Evolutionary conservation across 495 filamentous ascomycete genomes (phyloP).

Genomic region (Aspergillus saccharolyticus): DNA sequence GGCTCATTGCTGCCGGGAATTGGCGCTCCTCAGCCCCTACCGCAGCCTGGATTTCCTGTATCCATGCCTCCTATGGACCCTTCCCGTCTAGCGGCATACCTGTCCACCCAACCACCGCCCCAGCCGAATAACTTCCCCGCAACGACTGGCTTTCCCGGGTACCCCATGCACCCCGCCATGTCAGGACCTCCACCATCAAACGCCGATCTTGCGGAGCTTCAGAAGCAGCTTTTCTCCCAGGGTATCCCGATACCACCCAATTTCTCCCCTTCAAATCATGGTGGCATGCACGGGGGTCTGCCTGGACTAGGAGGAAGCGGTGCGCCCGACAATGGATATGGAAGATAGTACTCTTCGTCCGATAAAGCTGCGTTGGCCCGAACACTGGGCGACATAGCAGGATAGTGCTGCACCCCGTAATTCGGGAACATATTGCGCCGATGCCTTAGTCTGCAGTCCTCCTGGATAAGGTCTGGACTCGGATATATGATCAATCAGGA

Average conservation of each 20-base stretch:
- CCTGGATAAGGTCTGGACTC: not conserved
- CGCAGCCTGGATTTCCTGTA: constrained; percentile 43
- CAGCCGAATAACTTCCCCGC: constrained; percentile 24
- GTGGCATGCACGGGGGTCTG: constrained; percentile 32
- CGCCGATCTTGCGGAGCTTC: constrained; percentile 66
- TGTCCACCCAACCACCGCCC: constrained; percentile 41
- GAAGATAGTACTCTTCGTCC: constrained; percentile 21
- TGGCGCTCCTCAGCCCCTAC: constrained; percentile 44
- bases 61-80: constrained; percentile 52
- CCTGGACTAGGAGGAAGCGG: constrained; percentile 42
- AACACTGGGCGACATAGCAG: not conserved
- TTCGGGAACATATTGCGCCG: not conserved
- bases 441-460: not conserved
- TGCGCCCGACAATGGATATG: constrained; percentile 31
- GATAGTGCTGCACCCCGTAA: not conserved
- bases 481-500: not conserved
- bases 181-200: constrained; percentile 48
- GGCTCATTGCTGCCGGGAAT: constrained; percentile 43
- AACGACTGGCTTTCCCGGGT: constrained; percentile 29
- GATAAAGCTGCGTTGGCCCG: constrained; percentile 6
- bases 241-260: constrained; percentile 36
- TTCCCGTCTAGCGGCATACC: constrained; percentile 42
- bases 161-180: constrained; percentile 45
- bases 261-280: constrained; percentile 38
- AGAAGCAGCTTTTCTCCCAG: constrained; percentile 42